Base-by-base conservation (phyloP, 2,329 filamentous ascomycete species). In the Mariannaea elegans region DNA sequence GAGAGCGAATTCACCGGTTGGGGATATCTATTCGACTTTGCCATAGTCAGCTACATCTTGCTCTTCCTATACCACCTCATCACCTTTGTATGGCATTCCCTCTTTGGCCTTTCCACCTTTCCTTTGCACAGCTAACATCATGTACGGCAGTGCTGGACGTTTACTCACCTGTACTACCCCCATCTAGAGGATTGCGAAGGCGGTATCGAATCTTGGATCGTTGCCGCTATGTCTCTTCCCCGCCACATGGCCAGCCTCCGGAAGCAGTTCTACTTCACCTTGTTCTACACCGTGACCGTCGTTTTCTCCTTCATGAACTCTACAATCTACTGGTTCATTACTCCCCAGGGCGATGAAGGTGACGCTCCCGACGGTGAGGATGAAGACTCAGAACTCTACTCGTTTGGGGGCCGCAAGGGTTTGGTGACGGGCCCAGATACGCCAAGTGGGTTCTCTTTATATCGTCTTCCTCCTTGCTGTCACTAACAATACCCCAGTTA, bases 221-320 rank as follows among this genome's bases (percentile, higher is more conserved):
- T 82, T 57, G 73, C 70, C 3, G 65, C 71, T 63, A 75, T 84
- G 69, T 83, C 82, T 2, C 77, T 84, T 9, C 80, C 83, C 2
- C 70, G 71, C 42, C 76, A 81, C 59, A 76, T 78, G 62, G 71
- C 68, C 7, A 77, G 68, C 49, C 75, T 76, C n/a, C 73, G 75
- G 34, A 78, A 79, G 36, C 79, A 79, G 23, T 80, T 81, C 65
- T 75, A 76, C 65, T 84, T 84, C 65, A 83, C 80, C 56, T 59
- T 85, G 69, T 84, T 82, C 69, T 84, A 84, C 71, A 80, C 79
- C 1, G 64, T 76, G 10, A 73, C 77, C 1, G 77, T 78, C 16
- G 79, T 83, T 19, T 82, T 81, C 53, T 68, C 76, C 18, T 80
- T 84, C 57, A 77, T 83, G 73, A 84, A 84, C 65, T 80, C 80